Percentiles rank a stretch among this genome's conserved stretches.
Conservation (phyloP, 805 yeast genomes). For the Kockiozyma suomiensis region DNA sequence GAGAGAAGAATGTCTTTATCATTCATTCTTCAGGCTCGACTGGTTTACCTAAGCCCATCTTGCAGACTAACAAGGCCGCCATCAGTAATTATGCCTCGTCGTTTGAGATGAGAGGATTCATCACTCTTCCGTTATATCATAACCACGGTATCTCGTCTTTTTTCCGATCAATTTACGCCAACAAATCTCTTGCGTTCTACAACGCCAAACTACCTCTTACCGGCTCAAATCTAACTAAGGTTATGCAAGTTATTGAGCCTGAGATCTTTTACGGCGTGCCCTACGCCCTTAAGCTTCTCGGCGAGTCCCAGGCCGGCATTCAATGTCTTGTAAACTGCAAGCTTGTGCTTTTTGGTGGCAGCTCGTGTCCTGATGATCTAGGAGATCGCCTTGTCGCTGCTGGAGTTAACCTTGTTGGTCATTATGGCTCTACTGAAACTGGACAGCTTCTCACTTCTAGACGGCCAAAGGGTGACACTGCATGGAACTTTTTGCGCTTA, state of each 20-base stretch:
- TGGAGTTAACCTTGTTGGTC: slow-evolving; percentile 16
- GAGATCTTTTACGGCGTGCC: slow-evolving; percentile 27
- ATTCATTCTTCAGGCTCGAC: slow-evolving; percentile 30
- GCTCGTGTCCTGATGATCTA: slow-evolving; percentile 18
- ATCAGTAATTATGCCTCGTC: slow-evolving; percentile 18
- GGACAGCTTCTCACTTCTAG: slow-evolving; percentile 23
- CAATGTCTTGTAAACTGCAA: slow-evolving; percentile 10
- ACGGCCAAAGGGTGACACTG: slow-evolving; percentile 12
- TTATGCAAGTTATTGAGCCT: slow-evolving; percentile 3
- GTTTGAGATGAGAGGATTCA: slow-evolving; percentile 16
- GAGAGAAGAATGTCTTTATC: slow-evolving; percentile 11
- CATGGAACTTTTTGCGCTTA: slow-evolving; percentile 18
- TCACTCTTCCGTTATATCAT: slow-evolving; percentile 24
- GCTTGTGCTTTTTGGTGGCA: slow-evolving; percentile 21
- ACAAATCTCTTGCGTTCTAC: slow-evolving; percentile 11
- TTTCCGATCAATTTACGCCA: slow-evolving; percentile 17
- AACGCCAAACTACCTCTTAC: slow-evolving; percentile 18
- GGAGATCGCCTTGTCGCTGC: slow-evolving; percentile 19
- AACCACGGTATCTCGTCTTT: slow-evolving; percentile 24
- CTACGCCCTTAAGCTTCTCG: slow-evolving; percentile 23
- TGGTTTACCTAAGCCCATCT: slow-evolving; percentile 25
- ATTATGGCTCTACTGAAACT: slow-evolving; percentile 25
- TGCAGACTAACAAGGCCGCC: slow-evolving; percentile 17
- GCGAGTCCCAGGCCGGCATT: slow-evolving; percentile 12
- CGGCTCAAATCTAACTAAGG: slow-evolving; percentile 5